Base-by-base conservation (phyloP, 2,329 filamentous ascomycete species). In the Canariomyces notabilis region DNA sequence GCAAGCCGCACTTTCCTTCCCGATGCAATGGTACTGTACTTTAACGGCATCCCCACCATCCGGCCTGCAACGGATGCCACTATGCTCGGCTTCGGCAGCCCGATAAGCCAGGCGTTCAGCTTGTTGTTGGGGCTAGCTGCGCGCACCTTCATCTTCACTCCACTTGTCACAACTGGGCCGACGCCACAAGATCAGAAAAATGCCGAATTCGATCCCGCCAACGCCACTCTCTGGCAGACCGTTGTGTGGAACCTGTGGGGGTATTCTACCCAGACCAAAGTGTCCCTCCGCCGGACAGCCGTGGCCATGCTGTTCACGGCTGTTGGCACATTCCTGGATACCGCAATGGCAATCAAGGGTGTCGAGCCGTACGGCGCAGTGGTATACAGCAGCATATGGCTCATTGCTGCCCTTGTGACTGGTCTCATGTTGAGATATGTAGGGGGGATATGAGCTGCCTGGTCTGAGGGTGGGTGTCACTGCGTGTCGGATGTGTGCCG, bases 301-400 rank as follows among this genome's bases (percentile, higher is more conserved):
- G 69, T 80, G 5, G 68, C 82, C 38, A 70, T 78, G 48, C 59
- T 78, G 41, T 70, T 82, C 40, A 82, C 80, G 3, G 76, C 72
- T 11, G 61, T 74, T 37, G 75, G 76, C 60, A 80, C 80, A 0
- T 80, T 83, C 48, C 67, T 89, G 33, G 78, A 85, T 59, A 79
- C 82, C 19, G 77, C 74, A 37, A 72, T 81, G 44, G 85, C 81
- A 0, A 69, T 96, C 16, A 72, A 79, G 36, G 85, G 87, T 4
- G 80, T 88, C 9, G 85, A 90, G 58, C 52, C 78, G 4, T 57
- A 71, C 1, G 91, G 90, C 9, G 87, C 89, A 1, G 68, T 73
- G 3, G 79, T 76, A 0, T 97, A 89, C 73, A 82, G 86, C 2
- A 71, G 71, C 18, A 72, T 91, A 29, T 96, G 89, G 89, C 79